Base-by-base conservation (phyloP, 495 filamentous ascomycete species). In the Xylaria acuta region DNA sequence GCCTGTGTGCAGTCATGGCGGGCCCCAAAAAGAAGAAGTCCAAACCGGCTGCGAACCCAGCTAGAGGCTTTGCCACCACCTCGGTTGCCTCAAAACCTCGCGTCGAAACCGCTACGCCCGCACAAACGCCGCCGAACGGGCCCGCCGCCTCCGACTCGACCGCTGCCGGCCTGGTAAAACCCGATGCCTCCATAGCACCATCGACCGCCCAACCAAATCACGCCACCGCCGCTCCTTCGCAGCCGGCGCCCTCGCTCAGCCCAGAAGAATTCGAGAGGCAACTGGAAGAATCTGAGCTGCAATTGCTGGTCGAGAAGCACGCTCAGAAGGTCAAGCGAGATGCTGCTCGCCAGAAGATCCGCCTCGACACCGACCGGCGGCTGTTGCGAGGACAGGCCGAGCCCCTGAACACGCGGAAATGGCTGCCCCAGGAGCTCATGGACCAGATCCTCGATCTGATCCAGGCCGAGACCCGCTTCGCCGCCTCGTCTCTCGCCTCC, bases 31-130 rank as follows among this genome's bases (percentile, higher is more conserved):
- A 79, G 67, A 98, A 93, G 81, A 92, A 96, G 81, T 95, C 93
- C 81, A 97, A 97, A 84, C 84, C 92, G 58, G 87, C 85, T 20
- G 86, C 89, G 22, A 98, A 97, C 80, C 93, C 95, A 36, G 92
- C 93, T 53, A 88, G 96, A 76, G 95, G 94, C 11, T 94, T 98
- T 84, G 94, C 95, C 71, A 99, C 96, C 2, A 94, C 93, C 18
- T 98, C 95, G 16, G 86, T 93, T 63, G 92, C 94, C 49, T 95
- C 92, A 9, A 97, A 97, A 81, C 77, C 85, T 4, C 85, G 87
- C 73, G 76, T 75, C 62, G 83, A 87, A 72, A 71, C 78, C 64
- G 60, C 79, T 68, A 78, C 64, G 1, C 64, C 68, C 1, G 40
- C 72, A 25, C 43, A 71, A 41, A 67, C 73, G n/a, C 58, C 38